Evolutionary conservation across 495 filamentous ascomycete genomes (phyloP).

Genomic region (Margaritispora aquatica): DNA sequence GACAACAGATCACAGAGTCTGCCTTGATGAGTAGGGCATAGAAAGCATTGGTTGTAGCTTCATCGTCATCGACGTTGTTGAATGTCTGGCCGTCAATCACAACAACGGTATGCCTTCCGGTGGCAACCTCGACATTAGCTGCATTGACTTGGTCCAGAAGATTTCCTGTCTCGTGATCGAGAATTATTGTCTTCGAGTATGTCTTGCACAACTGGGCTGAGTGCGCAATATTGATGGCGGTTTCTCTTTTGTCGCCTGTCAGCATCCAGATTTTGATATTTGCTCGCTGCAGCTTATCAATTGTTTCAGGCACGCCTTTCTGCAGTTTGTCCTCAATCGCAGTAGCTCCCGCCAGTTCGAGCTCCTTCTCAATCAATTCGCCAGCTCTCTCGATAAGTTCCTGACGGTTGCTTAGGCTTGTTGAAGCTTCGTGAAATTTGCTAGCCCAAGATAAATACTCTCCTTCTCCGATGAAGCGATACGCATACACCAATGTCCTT

Average conservation of each 20-base stretch:
- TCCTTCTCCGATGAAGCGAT: constrained; percentile 65
- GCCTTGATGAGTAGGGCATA: constrained; percentile 71
- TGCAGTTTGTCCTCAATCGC: constrained; percentile 94
- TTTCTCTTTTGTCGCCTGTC: constrained; percentile 92
- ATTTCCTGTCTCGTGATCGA: constrained; percentile 61
- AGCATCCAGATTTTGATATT: constrained; percentile 98
- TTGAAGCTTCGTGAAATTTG: constrained; percentile 69
- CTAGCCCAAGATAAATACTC: constrained; percentile 75
- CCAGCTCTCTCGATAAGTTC: constrained; percentile 69
- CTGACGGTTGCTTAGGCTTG: constrained; percentile 77
- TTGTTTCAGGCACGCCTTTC: constrained; percentile 81
- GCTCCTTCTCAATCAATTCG: constrained; percentile 70
- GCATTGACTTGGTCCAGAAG: constrained; percentile 53
- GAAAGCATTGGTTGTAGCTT: constrained; percentile 53
- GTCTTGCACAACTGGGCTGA: constrained; percentile 80
- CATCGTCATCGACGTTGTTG: constrained; percentile 56
- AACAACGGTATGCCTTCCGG: constrained; percentile 65
- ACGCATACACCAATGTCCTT: constrained; percentile 77
- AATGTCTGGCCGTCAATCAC: constrained; percentile 86
- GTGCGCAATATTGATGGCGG: constrained; percentile 89
- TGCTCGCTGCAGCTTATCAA: constrained; percentile 71
- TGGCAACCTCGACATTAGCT: constrained; percentile 47
- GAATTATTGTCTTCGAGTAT: constrained; percentile 71
- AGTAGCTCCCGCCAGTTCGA: constrained; percentile 79
- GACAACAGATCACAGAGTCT: constrained; percentile 88